Conservation (phyloP, 108 stramenopile species). For the Chaetoceros muelleri region DNA sequence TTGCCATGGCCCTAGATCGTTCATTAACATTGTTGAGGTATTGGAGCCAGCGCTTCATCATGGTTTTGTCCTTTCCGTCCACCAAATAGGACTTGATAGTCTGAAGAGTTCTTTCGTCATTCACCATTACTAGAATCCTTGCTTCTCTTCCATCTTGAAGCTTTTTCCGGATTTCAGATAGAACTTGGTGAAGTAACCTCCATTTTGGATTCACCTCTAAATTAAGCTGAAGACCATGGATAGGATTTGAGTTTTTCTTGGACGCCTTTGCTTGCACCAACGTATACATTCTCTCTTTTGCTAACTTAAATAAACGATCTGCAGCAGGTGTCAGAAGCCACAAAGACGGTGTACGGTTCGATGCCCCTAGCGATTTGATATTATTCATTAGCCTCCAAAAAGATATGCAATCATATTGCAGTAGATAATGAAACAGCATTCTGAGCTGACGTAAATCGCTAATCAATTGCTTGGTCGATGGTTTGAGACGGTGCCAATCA, state of each 20-base stretch:
- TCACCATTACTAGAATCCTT: slow-evolving; percentile 80
- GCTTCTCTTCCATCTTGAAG: slow-evolving; percentile 6
- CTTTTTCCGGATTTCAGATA: slow-evolving; percentile 64
- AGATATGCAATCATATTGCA: slow-evolving; percentile 87
- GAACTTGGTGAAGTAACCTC: slow-evolving; percentile 61
- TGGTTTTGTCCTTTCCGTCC: slow-evolving; percentile 37
- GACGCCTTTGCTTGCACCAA: slow-evolving; percentile 30
- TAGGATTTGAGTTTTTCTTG: slow-evolving; percentile 28
- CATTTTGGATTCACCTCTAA: slow-evolving; percentile 95
- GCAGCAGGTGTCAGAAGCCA: slow-evolving; percentile 87
- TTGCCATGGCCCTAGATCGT: slow-evolving; percentile 37
- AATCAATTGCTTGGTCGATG: slow-evolving; percentile 81
- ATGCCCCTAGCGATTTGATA: slow-evolving; percentile 59
- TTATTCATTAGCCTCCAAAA: slow-evolving; percentile 76
- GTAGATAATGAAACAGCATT: slow-evolving; percentile 80
- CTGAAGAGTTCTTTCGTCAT: slow-evolving; percentile 70
- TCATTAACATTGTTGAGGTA: slow-evolving; percentile 59
- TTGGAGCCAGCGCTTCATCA: slow-evolving; percentile 43
- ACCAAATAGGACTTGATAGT: slow-evolving; percentile 56
- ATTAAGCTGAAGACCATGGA: slow-evolving; percentile 39
- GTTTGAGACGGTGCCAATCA: slow-evolving; percentile 89
- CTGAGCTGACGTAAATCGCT: slow-evolving; percentile 79
- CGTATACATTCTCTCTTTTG: slow-evolving; percentile 81
- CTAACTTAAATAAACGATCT: slow-evolving; percentile 80
- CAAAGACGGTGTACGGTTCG: slow-evolving; percentile 55